phyloP scores from a whole-genome alignment of 805 yeast genomes.

The Candida insectalens region DNA sequence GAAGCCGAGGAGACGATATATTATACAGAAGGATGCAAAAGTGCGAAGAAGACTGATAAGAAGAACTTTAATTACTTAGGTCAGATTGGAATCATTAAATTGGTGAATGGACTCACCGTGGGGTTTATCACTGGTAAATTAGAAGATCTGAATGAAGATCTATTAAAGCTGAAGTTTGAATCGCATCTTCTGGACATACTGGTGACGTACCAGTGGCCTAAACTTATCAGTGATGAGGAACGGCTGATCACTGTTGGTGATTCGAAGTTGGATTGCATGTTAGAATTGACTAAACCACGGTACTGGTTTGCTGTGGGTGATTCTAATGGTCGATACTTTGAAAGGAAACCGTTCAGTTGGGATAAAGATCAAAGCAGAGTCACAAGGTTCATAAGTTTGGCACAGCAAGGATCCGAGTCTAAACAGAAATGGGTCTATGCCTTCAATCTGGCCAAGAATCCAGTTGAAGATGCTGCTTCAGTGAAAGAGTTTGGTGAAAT shows the following conservation, averaged over 20 bases:
- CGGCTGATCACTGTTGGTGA: slow-evolving; percentile 36
- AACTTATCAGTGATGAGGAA: slow-evolving; percentile 34
- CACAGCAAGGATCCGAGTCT: slow-evolving; percentile 35
- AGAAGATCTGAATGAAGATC: slow-evolving; percentile 12
- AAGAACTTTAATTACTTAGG: slow-evolving; percentile 25
- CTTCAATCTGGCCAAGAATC: slow-evolving; percentile 29
- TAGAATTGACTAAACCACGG: slow-evolving; percentile 40
- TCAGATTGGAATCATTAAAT: slow-evolving; percentile 27
- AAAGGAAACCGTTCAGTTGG: slow-evolving; percentile 54
- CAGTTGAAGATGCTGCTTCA: not conserved
- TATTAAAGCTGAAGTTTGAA: slow-evolving; percentile 9
- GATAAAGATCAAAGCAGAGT: slow-evolving; percentile 23
- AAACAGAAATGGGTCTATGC: slow-evolving; percentile 70
- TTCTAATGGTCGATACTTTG: slow-evolving; percentile 37
- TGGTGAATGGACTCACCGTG: slow-evolving; percentile 35
- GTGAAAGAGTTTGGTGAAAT: not conserved
- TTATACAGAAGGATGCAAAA: slow-evolving; percentile 16
- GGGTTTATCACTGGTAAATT: slow-evolving; percentile 34
- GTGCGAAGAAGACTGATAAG: slow-evolving; percentile 4
- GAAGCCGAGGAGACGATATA: slow-evolving; percentile 16
- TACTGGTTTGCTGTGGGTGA: slow-evolving; percentile 59
- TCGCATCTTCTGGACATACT: slow-evolving; percentile 39
- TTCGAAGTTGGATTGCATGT: slow-evolving; percentile 34
- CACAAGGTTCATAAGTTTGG: slow-evolving; percentile 61
- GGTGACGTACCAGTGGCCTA: slow-evolving; percentile 54